Base-by-base conservation (phyloP, 2,329 filamentous ascomycete species). In the Aspergillus pseudonomiae region DNA sequence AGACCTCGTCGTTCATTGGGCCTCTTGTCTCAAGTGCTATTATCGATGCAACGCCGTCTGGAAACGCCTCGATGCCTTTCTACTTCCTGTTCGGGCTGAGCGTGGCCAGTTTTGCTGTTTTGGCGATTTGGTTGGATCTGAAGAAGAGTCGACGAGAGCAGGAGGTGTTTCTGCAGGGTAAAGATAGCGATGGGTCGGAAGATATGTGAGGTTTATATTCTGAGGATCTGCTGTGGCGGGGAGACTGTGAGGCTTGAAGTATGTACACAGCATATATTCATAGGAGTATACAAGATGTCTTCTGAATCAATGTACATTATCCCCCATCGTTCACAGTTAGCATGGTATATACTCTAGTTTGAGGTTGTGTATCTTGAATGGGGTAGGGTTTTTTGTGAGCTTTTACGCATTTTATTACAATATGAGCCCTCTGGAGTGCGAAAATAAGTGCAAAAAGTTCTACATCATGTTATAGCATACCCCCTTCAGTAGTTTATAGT, bases 11-110 rank as follows among this genome's bases (percentile, higher is more conserved):
- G 1, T 91, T 90, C 68, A 89, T 91, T 61, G 89, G 89, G 0
- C 89, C 89, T 0, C 78, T 91, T 30, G 88, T 91, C n/a, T 87
- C 85, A 62, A 87, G 84, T 65, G 89, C 88, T 6, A 91, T 91
- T 63, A 90, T 91, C 61, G 88, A 91, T 71, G 85, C 85, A 0
- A 83, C 81, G 6, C 82, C 84, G 0, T 80, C 79, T 1, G 75
- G 77, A 16, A 85, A 89, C 70, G 85, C 85, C 59, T 87, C 82
- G 30, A 84, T 84, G 9, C 88, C 89, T 0, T 91, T 91, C 64
- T 90, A 89, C 68, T 91, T 91, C 63, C 70, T 91, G 21, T 87
- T 88, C 65, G 86, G 78, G 0, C 71, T 89, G 64, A 88, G 84
- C 65, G 56, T 87, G 53, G 77, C 83, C 21, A 88, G 86, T 70